Evolutionary conservation across 2,329 filamentous ascomycete genomes (phyloP).

Genomic region (Cercospora citrullina): DNA sequence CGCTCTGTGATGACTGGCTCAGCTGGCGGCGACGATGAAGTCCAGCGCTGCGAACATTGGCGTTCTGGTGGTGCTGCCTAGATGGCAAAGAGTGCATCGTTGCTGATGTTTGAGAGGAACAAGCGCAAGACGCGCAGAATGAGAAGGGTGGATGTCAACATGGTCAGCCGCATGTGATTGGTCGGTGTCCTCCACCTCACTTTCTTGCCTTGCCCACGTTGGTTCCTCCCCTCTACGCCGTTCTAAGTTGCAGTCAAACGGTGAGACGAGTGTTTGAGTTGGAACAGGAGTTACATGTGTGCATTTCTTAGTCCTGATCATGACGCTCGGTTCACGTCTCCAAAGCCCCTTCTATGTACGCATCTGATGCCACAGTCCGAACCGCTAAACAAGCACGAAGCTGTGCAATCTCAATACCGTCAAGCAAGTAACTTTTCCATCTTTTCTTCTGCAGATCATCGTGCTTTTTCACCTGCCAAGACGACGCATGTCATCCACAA

Average conservation of each 20-base stretch:
- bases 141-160: background rate
- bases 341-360: background rate
- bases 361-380: background rate
- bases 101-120: background rate
- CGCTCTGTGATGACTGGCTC: background rate
- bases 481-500: conserved; percentile 5
- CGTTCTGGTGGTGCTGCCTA: background rate
- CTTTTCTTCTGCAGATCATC: background rate
- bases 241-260: background rate
- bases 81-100: background rate
- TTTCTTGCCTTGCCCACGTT: background rate
- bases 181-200: background rate
- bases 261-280: background rate
- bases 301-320: background rate
- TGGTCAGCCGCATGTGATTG: background rate
- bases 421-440: background rate
- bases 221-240: background rate
- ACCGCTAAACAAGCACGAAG: background rate
- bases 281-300: background rate
- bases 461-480: background rate
- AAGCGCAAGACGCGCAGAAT: background rate
- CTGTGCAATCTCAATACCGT: background rate
- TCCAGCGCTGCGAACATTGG: background rate
- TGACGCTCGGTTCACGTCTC: background rate
- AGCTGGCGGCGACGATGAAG: background rate